Percentiles rank a stretch among this genome's conserved stretches.
Conservation (phyloP, 2,329 filamentous ascomycete genomes). For the Penicillium sp. region DNA sequence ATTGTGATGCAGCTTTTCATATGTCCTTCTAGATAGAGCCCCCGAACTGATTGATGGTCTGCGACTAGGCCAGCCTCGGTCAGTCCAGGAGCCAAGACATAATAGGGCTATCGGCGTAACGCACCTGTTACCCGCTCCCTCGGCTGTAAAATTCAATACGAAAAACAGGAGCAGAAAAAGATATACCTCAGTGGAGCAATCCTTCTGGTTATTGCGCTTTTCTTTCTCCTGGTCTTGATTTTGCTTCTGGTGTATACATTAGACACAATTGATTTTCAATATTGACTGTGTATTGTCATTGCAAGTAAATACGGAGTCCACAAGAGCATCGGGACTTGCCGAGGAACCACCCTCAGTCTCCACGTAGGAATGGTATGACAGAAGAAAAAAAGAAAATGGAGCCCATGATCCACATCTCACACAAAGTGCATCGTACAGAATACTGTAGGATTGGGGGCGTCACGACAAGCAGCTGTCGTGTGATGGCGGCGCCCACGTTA, state of each 20-base stretch:
- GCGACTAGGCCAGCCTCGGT: neutral
- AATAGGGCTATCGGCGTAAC: constrained; percentile 1
- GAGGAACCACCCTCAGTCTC: constrained; percentile 5
- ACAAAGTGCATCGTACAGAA: neutral
- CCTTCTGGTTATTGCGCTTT: neutral
- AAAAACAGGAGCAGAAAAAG: neutral
- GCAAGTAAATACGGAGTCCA: neutral
- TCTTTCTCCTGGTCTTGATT: neutral
- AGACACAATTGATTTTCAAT: neutral
- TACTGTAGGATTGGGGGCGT: neutral
- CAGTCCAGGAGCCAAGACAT: constrained; percentile 1
- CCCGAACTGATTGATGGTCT: neutral
- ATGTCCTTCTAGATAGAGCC: neutral
- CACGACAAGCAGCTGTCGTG: neutral
- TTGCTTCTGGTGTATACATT: neutral
- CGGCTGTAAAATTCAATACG: neutral
- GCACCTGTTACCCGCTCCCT: neutral
- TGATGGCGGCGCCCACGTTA: constrained; percentile 1
- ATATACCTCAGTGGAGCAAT: constrained; percentile 1
- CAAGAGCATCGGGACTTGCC: constrained; percentile 1
- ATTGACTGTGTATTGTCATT: neutral
- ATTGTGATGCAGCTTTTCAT: neutral
- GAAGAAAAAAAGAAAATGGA: neutral
- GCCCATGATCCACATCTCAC: neutral
- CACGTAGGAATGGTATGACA: neutral